Evolutionary conservation across 2,329 filamentous ascomycete species (phyloP).

Genomic region (Ophiognomonia clavigignenti-juglandacearum): DNA sequence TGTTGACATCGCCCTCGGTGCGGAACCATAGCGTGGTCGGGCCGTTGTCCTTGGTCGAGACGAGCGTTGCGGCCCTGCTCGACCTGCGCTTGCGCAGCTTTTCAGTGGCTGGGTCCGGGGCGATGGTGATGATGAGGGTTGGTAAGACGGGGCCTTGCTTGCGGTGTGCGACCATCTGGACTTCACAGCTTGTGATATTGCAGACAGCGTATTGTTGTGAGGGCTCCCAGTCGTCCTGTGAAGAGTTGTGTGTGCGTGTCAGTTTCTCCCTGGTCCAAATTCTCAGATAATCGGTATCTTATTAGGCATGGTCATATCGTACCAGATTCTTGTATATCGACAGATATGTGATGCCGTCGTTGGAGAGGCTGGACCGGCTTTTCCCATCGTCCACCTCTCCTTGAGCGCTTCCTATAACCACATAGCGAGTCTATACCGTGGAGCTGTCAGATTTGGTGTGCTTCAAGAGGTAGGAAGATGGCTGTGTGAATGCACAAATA

Average conservation of each 20-base stretch:
- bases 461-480: too few relatives aligned
- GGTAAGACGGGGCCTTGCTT: constrained; percentile 57
- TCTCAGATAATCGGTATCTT: too few relatives aligned
- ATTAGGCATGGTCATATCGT: not conserved
- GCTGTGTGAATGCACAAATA: too few relatives aligned
- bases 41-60: constrained; percentile 42
- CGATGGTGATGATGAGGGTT: constrained; percentile 54
- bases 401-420: constrained; percentile 44
- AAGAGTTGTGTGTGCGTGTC: constrained; percentile 15
- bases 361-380: constrained; percentile 19
- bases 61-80: constrained; percentile 54
- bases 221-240: constrained; percentile 49
- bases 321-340: constrained; percentile 45
- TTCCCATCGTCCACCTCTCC: constrained; percentile 29
- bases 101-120: constrained; percentile 45
- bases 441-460: constrained; percentile 7
- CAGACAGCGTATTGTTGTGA: constrained; percentile 48
- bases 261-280: too few relatives aligned
- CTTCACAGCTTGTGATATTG: constrained; percentile 51
- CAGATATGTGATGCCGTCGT: constrained; percentile 40
- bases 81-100: constrained; percentile 61
- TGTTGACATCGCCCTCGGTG: constrained; percentile 28
- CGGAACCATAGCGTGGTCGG: constrained; percentile 54
- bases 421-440: constrained; percentile 48
- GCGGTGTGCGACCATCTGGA: constrained; percentile 55